A percentile compares a stretch with the other conserved stretches of the same genome.
These are phyloP conservation scores for Pancytospora epiphaga DNA, from an alignment of 371 early-diverging fungal genomes.

Conservation along the genomic window DNA sequence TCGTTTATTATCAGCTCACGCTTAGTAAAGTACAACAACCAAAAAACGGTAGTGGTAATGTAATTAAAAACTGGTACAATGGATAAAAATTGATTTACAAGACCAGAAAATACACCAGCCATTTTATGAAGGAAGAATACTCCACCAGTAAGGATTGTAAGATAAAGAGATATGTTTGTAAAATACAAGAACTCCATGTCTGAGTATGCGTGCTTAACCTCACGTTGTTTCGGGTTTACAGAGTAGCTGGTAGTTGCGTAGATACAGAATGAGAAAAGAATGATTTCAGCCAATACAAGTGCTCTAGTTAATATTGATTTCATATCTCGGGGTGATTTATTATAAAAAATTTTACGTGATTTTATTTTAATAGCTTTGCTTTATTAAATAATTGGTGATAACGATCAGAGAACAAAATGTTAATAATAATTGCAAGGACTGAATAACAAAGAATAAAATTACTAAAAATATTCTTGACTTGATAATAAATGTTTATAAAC, in stretches of 20 bases:
- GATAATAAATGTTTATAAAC: no score
- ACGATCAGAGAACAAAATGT: no score
- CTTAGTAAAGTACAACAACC: conserved; percentile 14
- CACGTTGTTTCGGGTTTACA: conserved; percentile 9
- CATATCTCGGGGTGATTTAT: no score
- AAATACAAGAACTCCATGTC: conserved; percentile 1
- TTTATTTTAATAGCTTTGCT: no score
- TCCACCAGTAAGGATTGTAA: neutral
- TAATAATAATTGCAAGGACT: neutral
- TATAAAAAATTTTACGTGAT: no score
- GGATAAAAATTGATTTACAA: neutral
- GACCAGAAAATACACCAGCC: neutral
- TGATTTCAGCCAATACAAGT: neutral
- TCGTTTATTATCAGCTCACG: conserved; percentile 1
- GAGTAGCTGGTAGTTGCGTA: conserved; percentile 11
- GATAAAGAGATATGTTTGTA: conserved; percentile 7
- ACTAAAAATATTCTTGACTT: no score
- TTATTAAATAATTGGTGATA: no score
- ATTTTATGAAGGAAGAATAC: neutral
- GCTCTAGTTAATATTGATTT: no score
- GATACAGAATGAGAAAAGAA: neutral
- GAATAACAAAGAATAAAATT: neutral
- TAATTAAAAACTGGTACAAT: neutral
- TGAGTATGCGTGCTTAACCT: neutral
- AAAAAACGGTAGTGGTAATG: neutral